phyloP scores from a whole-genome alignment of 2,329 filamentous ascomycete species.

The Aureobasidium subglaciale region DNA sequence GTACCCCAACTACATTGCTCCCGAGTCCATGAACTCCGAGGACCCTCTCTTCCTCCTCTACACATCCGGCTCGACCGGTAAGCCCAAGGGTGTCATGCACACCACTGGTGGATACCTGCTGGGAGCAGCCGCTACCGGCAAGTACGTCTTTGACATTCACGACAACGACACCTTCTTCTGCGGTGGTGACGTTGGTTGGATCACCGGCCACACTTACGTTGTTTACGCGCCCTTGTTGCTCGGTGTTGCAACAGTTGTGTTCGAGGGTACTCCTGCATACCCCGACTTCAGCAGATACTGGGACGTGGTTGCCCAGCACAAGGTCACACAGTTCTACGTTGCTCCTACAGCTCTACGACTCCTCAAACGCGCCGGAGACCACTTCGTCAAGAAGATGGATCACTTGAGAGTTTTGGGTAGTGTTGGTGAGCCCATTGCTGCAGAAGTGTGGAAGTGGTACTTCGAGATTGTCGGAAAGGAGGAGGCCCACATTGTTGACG shows the following conservation, averaged over 20 bases:
- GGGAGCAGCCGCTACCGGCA: constrained; percentile 85
- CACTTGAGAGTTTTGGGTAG: constrained; percentile 84
- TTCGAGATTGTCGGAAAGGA: constrained; percentile 90
- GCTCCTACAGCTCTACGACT: constrained; percentile 88
- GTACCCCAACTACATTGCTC: constrained; percentile 86
- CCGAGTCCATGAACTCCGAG: constrained; percentile 84
- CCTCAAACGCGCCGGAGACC: constrained; percentile 89
- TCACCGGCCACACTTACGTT: constrained; percentile 96
- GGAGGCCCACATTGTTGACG: constrained; percentile 87
- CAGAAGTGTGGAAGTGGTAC: constrained; percentile 99
- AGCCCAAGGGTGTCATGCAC: constrained; percentile 99
- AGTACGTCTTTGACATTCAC: constrained; percentile 98
- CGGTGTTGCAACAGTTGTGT: constrained; percentile 90
- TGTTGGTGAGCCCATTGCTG: constrained; percentile 94
- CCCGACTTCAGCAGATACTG: constrained; percentile 98
- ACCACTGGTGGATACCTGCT: constrained; percentile 93
- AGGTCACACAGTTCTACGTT: constrained; percentile 96
- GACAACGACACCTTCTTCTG: constrained; percentile 93
- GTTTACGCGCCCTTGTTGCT: constrained; percentile 92
- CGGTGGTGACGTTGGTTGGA: constrained; percentile 97
- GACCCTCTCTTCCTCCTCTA: constrained; percentile 97
- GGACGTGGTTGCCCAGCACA: constrained; percentile 94
- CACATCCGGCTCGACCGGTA: constrained; percentile 94
- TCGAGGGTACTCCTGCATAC: constrained; percentile 95
- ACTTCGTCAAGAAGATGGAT: constrained; percentile 89